phyloP scores from a whole-genome alignment of 1,139 yeast species.

The Komagataea norvegica region DNA sequence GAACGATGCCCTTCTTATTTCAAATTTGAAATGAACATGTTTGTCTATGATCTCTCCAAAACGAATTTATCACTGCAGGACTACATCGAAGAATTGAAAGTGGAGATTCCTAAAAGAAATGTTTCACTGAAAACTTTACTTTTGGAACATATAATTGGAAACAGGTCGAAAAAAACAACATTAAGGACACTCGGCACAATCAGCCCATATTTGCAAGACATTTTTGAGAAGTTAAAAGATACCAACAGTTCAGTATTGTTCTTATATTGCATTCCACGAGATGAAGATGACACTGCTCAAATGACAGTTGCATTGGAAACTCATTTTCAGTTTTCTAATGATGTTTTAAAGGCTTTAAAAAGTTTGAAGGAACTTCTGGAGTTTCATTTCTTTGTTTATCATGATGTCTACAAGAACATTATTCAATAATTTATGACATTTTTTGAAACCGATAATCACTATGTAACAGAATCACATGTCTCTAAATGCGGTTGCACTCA shows the following conservation, averaged over 20 bases:
- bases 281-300: neutral
- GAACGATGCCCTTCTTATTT: slow-evolving; percentile 3
- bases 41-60: slow-evolving; percentile 7
- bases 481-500: no score
- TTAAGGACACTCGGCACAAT: slow-evolving; percentile 4
- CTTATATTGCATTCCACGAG: slow-evolving; percentile 5
- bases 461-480: no score
- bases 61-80: slow-evolving; percentile 7
- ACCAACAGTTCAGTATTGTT: neutral
- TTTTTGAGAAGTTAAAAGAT: neutral
- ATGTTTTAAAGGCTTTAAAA: neutral
- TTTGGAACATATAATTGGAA: slow-evolving; percentile 3
- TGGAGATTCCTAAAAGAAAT: slow-evolving; percentile 5
- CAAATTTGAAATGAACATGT: slow-evolving; percentile 10
- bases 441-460: no score
- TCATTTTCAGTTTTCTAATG: no score
- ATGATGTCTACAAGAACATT: neutral
- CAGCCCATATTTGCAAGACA: neutral
- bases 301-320: no score
- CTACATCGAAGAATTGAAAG: slow-evolving; percentile 7
- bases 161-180: neutral
- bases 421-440: no score
- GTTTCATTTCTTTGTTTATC: slow-evolving; percentile 1
- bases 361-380: neutral
- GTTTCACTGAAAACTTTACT: neutral